Base-by-base conservation (phyloP, 768 basidiomycete species). In the Antrodiella citrinella region DNA sequence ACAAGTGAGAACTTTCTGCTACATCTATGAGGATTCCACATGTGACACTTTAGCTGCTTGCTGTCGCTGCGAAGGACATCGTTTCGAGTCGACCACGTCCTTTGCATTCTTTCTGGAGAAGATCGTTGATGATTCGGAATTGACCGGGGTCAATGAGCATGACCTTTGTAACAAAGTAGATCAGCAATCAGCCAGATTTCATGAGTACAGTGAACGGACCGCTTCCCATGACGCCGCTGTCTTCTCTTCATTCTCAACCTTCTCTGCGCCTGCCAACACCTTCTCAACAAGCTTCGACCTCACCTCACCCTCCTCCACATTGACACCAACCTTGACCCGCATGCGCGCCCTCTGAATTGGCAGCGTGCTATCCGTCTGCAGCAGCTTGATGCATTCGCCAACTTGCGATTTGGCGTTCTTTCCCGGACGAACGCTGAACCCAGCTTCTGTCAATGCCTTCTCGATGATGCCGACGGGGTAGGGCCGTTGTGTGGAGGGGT, bases 341-440 rank as follows among this genome's bases (percentile, higher is more conserved):
- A 99, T 98, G 46, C 87, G 76, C 4, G 94, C 90, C 42, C 94
- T 79, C 60, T 95, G 86, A 52, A 99, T 95, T 0, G 92, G 91
- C 10, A 99, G 74, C n/a, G 81, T 86, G 0, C 86, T 87, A 42
- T 84, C 79, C 1, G 81, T 72, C 60, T 95, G 91, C 19, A 97
- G 73, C 15, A 79, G 71, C 60, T 85, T 89, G 66, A 97, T 85
- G 56, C 89, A 88, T 59, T 92, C 91, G 9, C 91, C 83, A 4
- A 92, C 91, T 79, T 99, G 96, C 46, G 86, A 88, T 70, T 99
- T 99, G 3, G 93, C 94, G 19, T 78, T 86, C 72, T 97, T 97
- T 55, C 84, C 82, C 42, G 76, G 76, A 59, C 89, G 86, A 22
- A 95, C 86, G 57, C 91, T 95, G 67, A 87, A 94, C 1, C 94